Conservation (phyloP, 225 moss, liverwort and hornwort genomes). For the Antitrichia curtipendula region DNA sequence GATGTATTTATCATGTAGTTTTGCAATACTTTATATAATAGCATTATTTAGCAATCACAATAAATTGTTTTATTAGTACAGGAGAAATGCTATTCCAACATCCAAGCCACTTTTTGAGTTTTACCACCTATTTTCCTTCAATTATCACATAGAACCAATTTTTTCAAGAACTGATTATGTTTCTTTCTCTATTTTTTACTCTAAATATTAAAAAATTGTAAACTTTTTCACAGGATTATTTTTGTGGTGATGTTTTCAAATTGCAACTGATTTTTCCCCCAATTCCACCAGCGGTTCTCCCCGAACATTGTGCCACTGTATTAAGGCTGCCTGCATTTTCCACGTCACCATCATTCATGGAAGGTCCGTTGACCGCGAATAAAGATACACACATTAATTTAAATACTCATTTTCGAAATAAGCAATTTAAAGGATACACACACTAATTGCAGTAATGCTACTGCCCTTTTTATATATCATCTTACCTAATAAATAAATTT, state of each 20-base stretch:
- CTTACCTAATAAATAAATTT: too few relatives aligned
- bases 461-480: background rate
- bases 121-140: too few relatives aligned
- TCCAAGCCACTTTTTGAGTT: too few relatives aligned
- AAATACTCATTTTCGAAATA: background rate
- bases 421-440: background rate
- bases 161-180: fast-evolving
- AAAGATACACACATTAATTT: too few relatives aligned
- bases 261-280: background rate
- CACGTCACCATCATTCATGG: background rate
- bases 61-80: too few relatives aligned
- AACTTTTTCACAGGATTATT: too few relatives aligned
- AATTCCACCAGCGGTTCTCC: background rate
- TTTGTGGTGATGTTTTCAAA: too few relatives aligned
- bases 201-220: too few relatives aligned
- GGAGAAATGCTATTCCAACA: fast-evolving
- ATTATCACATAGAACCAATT: too few relatives aligned
- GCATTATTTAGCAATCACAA: background rate
- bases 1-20: too few relatives aligned
- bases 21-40: too few relatives aligned
- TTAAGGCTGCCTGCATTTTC: background rate
- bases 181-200: too few relatives aligned
- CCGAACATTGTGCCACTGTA: background rate
- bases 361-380: background rate
- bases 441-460: background rate